Evolutionary conservation across 208 protist species (phyloP), one percentile per base, ranked within the genome.

Genomic region (Acanthamoeba lenticulata): DNA sequence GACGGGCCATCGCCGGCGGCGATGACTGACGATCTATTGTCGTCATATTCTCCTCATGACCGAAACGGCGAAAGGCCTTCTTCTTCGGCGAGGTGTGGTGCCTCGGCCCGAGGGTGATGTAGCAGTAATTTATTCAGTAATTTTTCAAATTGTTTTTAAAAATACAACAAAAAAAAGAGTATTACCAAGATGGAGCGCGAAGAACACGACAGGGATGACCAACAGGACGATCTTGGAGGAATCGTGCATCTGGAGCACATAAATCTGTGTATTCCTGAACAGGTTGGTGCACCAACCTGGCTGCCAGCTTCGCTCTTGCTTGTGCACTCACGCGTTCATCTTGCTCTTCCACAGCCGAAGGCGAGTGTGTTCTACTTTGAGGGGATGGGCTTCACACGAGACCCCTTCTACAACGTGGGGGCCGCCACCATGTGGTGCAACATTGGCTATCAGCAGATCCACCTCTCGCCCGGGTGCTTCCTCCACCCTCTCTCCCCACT

Each of bases 391-490:
- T 42, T 89, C 45, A 62, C 79, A 2, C 42, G 79, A 17, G 79
- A 89, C 49, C 79, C 79, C 4, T 89, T 65, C 49, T 62, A n/a
- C 42, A 52, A 62, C 29, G 79, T 89, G 13, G 79, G 79, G 13
- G 79, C 79, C 13, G 11, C n/a, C 49, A 89, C 79, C 79, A 89
- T 89, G 79, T 89, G 79, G 79, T 52, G 45, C 79, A 89, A 89
- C 79, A 62, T 62, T 24, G 79, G 79, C 36, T 89, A 36, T 24
- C 79, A 89, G 32, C 79, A 89, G 79, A 62, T 89, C 49, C 79
- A 89, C 49, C 79, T 89, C 36, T 62, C 79, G 11, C 79, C 45
- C 0, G 79, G 79, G 79, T 89, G 24, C 1, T 0, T 29, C 7
- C 67, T 34, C 40, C 38, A 60, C 32, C 69, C 40, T 79, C 69